Evolutionary conservation across 345 rosid species (phyloP), one percentile per base, ranked within the genome.

Genomic region (Salix exigua): DNA sequence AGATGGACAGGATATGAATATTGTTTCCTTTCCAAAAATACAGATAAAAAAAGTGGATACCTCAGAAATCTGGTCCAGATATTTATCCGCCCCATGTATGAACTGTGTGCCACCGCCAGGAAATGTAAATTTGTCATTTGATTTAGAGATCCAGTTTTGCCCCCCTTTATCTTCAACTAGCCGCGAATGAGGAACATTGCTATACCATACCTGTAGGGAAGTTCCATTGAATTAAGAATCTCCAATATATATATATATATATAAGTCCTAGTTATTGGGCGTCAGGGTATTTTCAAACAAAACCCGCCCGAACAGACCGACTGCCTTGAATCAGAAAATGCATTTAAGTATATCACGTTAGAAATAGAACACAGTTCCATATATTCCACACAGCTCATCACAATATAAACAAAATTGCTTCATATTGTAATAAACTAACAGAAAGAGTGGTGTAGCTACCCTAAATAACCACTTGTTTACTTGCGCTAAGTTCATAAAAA

Each of bases 31-130:
- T 38, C 10, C 30, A 66, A 30, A 64, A 31, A 30, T 23, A n/a
- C 0, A 33, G 28, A 31, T 30, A 25, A 3, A 4, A 71, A 70
- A 80, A 26, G n/a, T 42, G 37, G 80, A 16, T 71, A 95, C 99
- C 92, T 93, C 60, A 12, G 94, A 76, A 67, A 96, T 93, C 79
- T 96, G 97, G 87, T 94, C 87, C 84, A 96, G 82, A 88, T 96
- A 96, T 46, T 89, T 79, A 83, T 96, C 90, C 68, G 97, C 98
- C 48, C 99, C 99, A 30, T 93, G 99, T 76, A 96, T 96, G 86
- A 93, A 96, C 86, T 93, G 97, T 3, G 99, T 96, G 55, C 98
- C 99, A 71, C 99, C 99, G 40, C 98, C 99, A 42, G 99, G 97
- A 83, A 94, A 94, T 87, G 81, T 91, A 81, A 96, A 94, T 83